Percentiles rank a stretch among this genome's conserved stretches.
These are phyloP conservation scores for Leptographium wingfieldii DNA, from an alignment of 2,329 filamentous ascomycete species.

Conservation along the genomic window DNA sequence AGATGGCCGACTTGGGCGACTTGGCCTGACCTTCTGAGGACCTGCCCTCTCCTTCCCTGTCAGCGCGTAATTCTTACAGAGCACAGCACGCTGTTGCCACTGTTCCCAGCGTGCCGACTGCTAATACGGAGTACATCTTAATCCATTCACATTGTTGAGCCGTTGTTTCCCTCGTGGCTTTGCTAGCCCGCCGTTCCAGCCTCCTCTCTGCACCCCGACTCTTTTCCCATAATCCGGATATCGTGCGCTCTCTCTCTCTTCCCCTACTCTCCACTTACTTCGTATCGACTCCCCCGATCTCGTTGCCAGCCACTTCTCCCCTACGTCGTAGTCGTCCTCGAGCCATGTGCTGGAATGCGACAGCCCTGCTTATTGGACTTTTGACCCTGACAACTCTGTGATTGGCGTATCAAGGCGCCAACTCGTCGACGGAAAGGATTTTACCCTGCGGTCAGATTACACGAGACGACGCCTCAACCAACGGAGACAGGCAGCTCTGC, in stretches of 20 bases:
- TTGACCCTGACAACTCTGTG: slow-evolving; percentile 1
- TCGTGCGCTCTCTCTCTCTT: neutral
- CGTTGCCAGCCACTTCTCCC: neutral
- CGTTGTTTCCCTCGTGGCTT: neutral
- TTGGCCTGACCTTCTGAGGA: neutral
- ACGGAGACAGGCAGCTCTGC: neutral
- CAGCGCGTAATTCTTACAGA: neutral
- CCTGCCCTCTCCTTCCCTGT: neutral
- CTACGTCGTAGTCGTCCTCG: neutral
- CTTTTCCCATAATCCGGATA: neutral
- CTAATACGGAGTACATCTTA: neutral
- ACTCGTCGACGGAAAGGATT: neutral
- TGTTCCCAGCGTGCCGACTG: neutral
- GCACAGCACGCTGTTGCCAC: neutral
- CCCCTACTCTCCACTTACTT: neutral
- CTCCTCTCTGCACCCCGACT: neutral
- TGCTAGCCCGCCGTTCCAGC: neutral
- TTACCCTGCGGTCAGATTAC: neutral
- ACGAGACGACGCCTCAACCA: neutral
- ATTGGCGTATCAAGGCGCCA: neutral
- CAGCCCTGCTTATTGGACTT: neutral
- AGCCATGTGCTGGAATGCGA: slow-evolving; percentile 11
- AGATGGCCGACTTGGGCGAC: neutral
- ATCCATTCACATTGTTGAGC: neutral
- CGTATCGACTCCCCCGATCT: neutral